A percentile compares a stretch with the other conserved stretches of the same genome.
Evolutionary conservation across 176 grass and related monocot genomes (phyloP).

Genomic region (Hordeum marinum): DNA sequence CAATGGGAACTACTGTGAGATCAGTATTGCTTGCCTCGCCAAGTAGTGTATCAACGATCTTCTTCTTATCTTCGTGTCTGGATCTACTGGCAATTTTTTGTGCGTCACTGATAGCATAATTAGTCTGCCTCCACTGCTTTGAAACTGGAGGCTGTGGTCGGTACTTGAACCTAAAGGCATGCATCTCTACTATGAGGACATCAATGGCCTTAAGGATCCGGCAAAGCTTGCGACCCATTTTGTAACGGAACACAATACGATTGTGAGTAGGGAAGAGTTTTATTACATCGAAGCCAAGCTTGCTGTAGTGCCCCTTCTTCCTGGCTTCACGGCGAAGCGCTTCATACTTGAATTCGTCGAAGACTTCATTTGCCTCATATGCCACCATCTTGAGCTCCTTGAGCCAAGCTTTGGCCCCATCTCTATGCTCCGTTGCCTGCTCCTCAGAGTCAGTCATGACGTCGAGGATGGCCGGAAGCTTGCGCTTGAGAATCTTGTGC

Average conservation of each 20-base stretch:
- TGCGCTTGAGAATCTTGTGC: background rate
- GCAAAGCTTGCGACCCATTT: background rate
- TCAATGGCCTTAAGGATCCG: background rate
- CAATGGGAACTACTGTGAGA: background rate
- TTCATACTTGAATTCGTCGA: constrained; percentile 33
- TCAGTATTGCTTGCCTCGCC: background rate
- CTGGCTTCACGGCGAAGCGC: background rate
- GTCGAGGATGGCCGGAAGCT: background rate
- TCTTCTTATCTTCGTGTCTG: background rate
- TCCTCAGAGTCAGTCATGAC: background rate
- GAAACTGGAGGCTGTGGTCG: background rate
- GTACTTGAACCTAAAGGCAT: background rate
- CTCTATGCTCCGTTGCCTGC: background rate
- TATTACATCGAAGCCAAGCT: background rate
- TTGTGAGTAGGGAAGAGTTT: background rate
- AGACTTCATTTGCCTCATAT: constrained; percentile 29
- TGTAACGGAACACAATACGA: background rate
- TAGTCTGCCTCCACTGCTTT: background rate
- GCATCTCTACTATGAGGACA: background rate
- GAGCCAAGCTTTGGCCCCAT: background rate
- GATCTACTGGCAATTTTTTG: background rate
- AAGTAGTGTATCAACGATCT: background rate
- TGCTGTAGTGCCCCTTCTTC: background rate
- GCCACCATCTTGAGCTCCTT: constrained; percentile 10
- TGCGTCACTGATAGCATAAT: background rate